Percentiles rank a stretch among this genome's conserved stretches.
Evolutionary conservation across 192 early-diverging fungal species (phyloP).

Genomic region (Thamnidium elegans): DNA sequence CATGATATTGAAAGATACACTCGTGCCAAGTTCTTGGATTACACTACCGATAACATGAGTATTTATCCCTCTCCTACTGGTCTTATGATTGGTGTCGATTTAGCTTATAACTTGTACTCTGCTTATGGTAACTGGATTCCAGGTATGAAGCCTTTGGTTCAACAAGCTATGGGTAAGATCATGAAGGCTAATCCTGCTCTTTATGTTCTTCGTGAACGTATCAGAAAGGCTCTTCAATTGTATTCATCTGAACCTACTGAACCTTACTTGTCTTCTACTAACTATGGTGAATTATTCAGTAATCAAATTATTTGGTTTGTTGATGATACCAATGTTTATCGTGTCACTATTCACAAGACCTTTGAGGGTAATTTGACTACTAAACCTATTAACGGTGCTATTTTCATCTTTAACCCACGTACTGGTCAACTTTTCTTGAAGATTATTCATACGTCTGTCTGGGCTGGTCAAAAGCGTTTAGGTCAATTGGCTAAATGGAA

Average conservation of each 20-base stretch:
- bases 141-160: slow-evolving; percentile 96
- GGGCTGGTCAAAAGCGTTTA: slow-evolving; percentile 98
- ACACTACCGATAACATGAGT: slow-evolving; percentile 97
- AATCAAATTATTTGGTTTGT: slow-evolving; percentile 99
- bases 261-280: slow-evolving; percentile 92
- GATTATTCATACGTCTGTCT: slow-evolving; percentile 99
- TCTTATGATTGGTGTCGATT: slow-evolving; percentile 94
- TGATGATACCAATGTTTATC: slow-evolving; percentile 99
- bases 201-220: slow-evolving; percentile 96
- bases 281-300: slow-evolving; percentile 95
- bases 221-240: slow-evolving; percentile 96
- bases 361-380: slow-evolving; percentile 99
- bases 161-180: slow-evolving; percentile 98
- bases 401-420: slow-evolving; percentile 98
- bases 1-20: slow-evolving; percentile 99
- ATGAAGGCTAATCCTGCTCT: slow-evolving; percentile 99
- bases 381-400: slow-evolving; percentile 99
- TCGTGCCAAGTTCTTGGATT: slow-evolving; percentile 96
- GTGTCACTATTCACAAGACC: slow-evolving; percentile 99
- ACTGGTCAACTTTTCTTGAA: slow-evolving; percentile 98
- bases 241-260: slow-evolving; percentile 99
- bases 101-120: slow-evolving; percentile 92
- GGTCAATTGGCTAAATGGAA: slow-evolving; percentile 99
- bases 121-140: slow-evolving; percentile 99
- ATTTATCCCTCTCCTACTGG: slow-evolving; percentile 99